phyloP scores from a whole-genome alignment of 2,329 filamentous ascomycete genomes.

The Plectosphaerella cucumerina region DNA sequence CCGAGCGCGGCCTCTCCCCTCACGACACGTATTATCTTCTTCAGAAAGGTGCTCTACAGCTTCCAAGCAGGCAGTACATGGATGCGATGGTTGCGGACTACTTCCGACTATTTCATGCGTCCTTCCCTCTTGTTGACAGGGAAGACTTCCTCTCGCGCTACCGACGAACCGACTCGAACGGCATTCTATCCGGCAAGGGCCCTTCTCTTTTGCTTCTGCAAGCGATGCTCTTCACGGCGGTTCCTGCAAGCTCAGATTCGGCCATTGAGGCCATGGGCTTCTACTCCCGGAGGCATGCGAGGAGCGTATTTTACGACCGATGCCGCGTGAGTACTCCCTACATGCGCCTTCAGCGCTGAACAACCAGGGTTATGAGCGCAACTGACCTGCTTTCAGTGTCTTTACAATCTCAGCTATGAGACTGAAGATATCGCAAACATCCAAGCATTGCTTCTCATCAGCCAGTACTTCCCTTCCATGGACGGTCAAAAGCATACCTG shows the following conservation, averaged over 20 bases:
- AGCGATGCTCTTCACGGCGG: background rate
- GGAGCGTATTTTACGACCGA: slow-evolving; percentile 9
- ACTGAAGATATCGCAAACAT: slow-evolving; percentile 12
- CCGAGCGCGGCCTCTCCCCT: background rate
- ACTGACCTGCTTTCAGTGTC: slow-evolving; percentile 3
- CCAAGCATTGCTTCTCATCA: slow-evolving; percentile 14
- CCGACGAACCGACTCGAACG: background rate
- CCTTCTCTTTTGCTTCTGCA: background rate
- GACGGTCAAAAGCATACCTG: slow-evolving; percentile 17
- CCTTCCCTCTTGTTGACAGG: slow-evolving; percentile 15
- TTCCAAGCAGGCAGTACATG: slow-evolving; percentile 10
- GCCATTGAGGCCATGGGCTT: slow-evolving; percentile 5
- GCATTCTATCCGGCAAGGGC: background rate
- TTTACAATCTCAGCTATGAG: slow-evolving; percentile 15
- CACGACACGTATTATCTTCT: slow-evolving; percentile 13
- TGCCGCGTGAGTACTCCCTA: slow-evolving; percentile 4
- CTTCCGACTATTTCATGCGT: slow-evolving; percentile 14
- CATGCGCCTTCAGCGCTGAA: background rate
- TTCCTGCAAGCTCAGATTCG: background rate
- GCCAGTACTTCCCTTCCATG: slow-evolving; percentile 16
- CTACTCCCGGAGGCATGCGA: slow-evolving; percentile 8
- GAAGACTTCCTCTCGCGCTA: slow-evolving; percentile 9
- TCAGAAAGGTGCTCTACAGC: slow-evolving; percentile 10
- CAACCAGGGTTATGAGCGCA: background rate
- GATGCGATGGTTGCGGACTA: slow-evolving; percentile 12